These are phyloP conservation scores for Kwoniella sp. DNA, from an alignment of 768 basidiomycete genomes.

Conservation along the genomic window DNA sequence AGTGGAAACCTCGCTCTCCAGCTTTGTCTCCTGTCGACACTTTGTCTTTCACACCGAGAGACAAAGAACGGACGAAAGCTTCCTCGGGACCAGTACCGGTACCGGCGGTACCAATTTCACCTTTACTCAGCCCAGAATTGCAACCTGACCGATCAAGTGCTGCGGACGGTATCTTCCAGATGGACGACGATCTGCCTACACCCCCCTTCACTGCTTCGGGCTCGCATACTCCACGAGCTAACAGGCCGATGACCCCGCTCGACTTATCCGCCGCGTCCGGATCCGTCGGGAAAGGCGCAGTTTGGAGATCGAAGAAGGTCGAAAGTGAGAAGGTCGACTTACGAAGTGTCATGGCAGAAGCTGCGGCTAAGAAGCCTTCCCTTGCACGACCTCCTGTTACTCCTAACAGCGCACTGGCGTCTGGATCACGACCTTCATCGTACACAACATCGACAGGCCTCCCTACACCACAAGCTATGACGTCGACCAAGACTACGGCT, in stretches of 20 bases:
- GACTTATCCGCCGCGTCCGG: slow-evolving; percentile 25
- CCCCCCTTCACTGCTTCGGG: slow-evolving; percentile 45
- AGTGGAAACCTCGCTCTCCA: slow-evolving; percentile 48
- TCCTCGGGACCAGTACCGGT: slow-evolving; percentile 5
- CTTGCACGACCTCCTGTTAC: slow-evolving; percentile 26
- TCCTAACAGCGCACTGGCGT: slow-evolving; percentile 5
- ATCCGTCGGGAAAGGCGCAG: slow-evolving; percentile 25
- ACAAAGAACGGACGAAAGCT: slow-evolving; percentile 13
- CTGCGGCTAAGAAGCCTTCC: slow-evolving; percentile 55
- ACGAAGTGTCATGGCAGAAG: slow-evolving; percentile 82
- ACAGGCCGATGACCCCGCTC: slow-evolving; percentile 43
- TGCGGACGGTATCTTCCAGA: slow-evolving; percentile 74
- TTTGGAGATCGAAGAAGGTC: slow-evolving; percentile 34
- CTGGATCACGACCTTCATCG: slow-evolving; percentile 4
- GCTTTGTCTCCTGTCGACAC: slow-evolving; percentile 46
- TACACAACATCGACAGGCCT: background rate
- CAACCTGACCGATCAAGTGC: slow-evolving; percentile 48
- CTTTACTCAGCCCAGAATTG: slow-evolving; percentile 49
- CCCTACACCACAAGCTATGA: slow-evolving; percentile 20
- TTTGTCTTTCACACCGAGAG: slow-evolving; percentile 31
- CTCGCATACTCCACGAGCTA: slow-evolving; percentile 28
- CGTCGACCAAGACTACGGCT: slow-evolving; percentile 22
- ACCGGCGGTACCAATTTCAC: slow-evolving; percentile 20
- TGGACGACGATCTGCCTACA: slow-evolving; percentile 70
- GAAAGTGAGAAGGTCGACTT: slow-evolving; percentile 65